Conservation (phyloP, 257 asterid species). For the Echium plantagineum region DNA sequence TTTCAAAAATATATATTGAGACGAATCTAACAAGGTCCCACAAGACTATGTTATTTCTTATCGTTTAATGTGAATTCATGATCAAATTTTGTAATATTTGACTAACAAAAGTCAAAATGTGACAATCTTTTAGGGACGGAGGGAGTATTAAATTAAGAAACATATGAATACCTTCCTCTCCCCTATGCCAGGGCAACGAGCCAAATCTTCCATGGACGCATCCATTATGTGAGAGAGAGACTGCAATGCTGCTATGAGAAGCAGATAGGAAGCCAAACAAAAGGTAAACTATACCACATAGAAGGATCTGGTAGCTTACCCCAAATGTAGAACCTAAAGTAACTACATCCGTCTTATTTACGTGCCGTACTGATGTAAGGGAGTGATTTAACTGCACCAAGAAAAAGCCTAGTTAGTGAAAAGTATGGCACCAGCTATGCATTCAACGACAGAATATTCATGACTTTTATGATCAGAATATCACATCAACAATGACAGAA, state of each 20-base stretch:
- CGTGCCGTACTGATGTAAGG: conserved; percentile 84
- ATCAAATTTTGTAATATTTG: no score
- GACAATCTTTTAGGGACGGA: no score
- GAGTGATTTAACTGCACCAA: conserved; percentile 61
- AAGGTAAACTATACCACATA: background rate
- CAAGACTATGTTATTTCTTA: no score
- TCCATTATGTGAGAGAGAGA: conserved; percentile 88
- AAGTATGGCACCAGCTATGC: background rate
- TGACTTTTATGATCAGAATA: no score
- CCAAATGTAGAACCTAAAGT: conserved; percentile 98
- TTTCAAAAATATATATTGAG: no score
- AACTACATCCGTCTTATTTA: conserved; percentile 95
- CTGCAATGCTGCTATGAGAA: conserved; percentile 21
- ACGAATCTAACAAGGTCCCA: no score
- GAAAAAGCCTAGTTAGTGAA: conserved; percentile 10
- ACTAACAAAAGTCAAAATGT: no score
- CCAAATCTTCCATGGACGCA: conserved; percentile 96
- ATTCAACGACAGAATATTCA: background rate
- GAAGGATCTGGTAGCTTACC: conserved; percentile 33
- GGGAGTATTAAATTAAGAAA: conserved; percentile 3
- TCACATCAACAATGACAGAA: background rate
- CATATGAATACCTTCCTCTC: conserved; percentile 68
- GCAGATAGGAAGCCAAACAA: background rate
- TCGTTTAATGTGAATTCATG: no score
- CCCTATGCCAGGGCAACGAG: conserved; percentile 99